phyloP scores from a whole-genome alignment of 2,329 filamentous ascomycete species.

The Raffaelea ambrosiae region DNA sequence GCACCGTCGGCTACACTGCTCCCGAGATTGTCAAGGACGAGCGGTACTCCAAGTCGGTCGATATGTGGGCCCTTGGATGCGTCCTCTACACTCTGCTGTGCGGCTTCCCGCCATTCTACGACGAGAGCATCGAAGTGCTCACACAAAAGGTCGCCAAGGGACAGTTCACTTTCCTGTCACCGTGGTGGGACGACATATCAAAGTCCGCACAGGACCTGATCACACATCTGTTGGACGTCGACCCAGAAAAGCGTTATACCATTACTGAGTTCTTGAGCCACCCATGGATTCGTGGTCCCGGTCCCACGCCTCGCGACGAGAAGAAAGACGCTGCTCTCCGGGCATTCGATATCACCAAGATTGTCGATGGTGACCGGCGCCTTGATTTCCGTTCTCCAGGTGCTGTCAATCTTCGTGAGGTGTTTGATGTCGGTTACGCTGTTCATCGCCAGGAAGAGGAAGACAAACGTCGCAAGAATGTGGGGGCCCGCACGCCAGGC shows the following conservation, averaged over 20 bases:
- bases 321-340: slow-evolving; percentile 43
- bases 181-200: slow-evolving; percentile 99
- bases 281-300: slow-evolving; percentile 76
- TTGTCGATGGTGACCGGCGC: slow-evolving; percentile 54
- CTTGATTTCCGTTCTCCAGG: slow-evolving; percentile 94
- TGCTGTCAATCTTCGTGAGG: slow-evolving; percentile 89
- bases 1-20: slow-evolving; percentile 94
- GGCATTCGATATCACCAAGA: slow-evolving; percentile 47
- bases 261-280: slow-evolving; percentile 91
- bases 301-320: slow-evolving; percentile 49
- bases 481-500: slow-evolving; percentile 61
- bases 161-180: slow-evolving; percentile 94
- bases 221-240: slow-evolving; percentile 84
- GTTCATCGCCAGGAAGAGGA: slow-evolving; percentile 97
- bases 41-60: slow-evolving; percentile 95
- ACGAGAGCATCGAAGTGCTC: slow-evolving; percentile 93
- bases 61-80: slow-evolving; percentile 98
- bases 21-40: slow-evolving; percentile 99
- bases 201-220: slow-evolving; percentile 91
- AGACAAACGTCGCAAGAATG: slow-evolving; percentile 80
- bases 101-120: slow-evolving; percentile 96
- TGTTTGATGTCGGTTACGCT: slow-evolving; percentile 97
- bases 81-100: slow-evolving; percentile 95
- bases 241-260: slow-evolving; percentile 89
- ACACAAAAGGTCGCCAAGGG: slow-evolving; percentile 96